These are phyloP conservation scores for Candida tibetensis DNA, from an alignment of 805 yeast species.

Conservation along the genomic window DNA sequence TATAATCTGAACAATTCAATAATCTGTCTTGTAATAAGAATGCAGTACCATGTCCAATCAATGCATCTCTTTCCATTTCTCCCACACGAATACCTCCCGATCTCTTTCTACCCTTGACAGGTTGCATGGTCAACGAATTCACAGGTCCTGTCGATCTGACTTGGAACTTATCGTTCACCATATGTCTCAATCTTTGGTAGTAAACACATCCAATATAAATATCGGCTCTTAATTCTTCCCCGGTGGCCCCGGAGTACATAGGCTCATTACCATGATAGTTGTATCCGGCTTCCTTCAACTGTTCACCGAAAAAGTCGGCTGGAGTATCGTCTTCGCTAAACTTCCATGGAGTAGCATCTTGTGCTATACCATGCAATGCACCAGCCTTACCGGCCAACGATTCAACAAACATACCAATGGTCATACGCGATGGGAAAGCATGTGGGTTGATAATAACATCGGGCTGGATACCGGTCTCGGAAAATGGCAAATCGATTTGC, in stretches of 20 bases:
- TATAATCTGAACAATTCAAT: constrained; percentile 91
- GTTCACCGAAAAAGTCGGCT: constrained; percentile 96
- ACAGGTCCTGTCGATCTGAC: constrained; percentile 99
- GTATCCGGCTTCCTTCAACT: constrained; percentile 81
- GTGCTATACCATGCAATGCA: constrained; percentile 95
- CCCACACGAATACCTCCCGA: constrained; percentile 99
- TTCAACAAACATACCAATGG: constrained; percentile 99
- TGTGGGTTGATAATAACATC: constrained; percentile 98
- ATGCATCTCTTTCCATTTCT: constrained; percentile 99
- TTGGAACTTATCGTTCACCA: constrained; percentile 99
- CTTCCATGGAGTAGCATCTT: constrained; percentile 95
- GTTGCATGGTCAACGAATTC: constrained; percentile 96
- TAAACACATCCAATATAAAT: constrained; percentile 96
- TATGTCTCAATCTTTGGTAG: constrained; percentile 97
- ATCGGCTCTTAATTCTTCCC: constrained; percentile 94
- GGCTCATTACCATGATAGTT: constrained; percentile 99
- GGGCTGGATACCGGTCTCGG: constrained; percentile 95
- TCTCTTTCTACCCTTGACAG: constrained; percentile 98
- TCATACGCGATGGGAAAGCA: constrained; percentile 99
- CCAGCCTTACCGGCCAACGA: constrained; percentile 99
- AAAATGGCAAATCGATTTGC: constrained; percentile 92
- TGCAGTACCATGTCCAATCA: constrained; percentile 97
- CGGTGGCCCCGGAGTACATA: constrained; percentile 97
- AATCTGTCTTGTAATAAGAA: constrained; percentile 91
- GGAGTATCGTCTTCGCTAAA: constrained; percentile 92